Conservation (phyloP, 164 flowering plant genomes). For the Berberis vulgaris region DNA sequence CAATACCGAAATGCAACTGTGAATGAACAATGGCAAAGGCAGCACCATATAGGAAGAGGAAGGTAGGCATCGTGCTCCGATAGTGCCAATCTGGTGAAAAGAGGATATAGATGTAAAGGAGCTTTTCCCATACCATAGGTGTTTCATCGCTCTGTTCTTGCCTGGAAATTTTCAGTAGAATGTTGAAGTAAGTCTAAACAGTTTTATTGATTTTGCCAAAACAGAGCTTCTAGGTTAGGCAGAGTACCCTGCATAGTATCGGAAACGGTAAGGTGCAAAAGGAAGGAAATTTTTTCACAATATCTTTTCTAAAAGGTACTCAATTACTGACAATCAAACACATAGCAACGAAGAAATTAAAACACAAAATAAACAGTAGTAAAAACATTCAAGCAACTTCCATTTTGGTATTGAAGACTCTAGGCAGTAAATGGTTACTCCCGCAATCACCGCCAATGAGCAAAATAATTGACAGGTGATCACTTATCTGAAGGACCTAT, state of each 20-base stretch:
- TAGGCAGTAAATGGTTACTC: no score
- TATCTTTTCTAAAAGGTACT: neutral
- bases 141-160: conserved; percentile 49
- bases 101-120: conserved; percentile 68
- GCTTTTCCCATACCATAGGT: conserved; percentile 88
- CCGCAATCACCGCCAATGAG: no score
- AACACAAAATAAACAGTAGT: no score
- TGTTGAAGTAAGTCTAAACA: no score
- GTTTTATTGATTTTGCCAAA: no score
- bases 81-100: conserved; percentile 92
- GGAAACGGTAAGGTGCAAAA: neutral
- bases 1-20: conserved; percentile 38
- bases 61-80: conserved; percentile 78
- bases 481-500: no score
- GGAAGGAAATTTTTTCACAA: neutral
- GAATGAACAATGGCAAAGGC: conserved; percentile 56
- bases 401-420: no score
- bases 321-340: neutral
- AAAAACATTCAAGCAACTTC: no score
- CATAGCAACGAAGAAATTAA: neutral
- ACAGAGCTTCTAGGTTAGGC: no score
- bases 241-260: neutral
- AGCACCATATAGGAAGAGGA: conserved; percentile 68
- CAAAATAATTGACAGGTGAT: no score
- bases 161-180: conserved; percentile 16